phyloP scores from a whole-genome alignment of 202 grass and related monocot genomes.

The Saccharum hybrid region DNA sequence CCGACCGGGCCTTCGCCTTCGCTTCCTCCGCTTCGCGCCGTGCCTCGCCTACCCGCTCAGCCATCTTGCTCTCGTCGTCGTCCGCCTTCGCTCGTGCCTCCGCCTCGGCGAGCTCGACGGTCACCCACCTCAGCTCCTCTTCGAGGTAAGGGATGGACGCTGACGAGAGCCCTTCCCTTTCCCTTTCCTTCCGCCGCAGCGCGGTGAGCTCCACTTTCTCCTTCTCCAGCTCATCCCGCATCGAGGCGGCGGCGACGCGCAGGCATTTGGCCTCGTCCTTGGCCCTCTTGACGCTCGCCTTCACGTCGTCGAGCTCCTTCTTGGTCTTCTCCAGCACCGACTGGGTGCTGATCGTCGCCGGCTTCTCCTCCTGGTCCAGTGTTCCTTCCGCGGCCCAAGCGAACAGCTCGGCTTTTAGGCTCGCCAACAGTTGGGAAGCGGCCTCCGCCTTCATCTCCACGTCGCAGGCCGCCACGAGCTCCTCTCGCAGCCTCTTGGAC shows the following conservation, averaged over 20 bases:
- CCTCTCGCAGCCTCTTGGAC: constrained; percentile 33
- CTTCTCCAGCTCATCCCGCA: constrained; percentile 52
- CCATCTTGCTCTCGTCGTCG: constrained; percentile 25
- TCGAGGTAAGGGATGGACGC: constrained; percentile 59
- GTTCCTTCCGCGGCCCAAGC: constrained; percentile 45
- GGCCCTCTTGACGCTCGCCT: constrained; percentile 50
- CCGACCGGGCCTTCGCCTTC: constrained; percentile 48
- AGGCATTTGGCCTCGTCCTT: constrained; percentile 54
- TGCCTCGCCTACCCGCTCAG: constrained; percentile 42
- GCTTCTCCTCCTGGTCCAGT: constrained; percentile 40
- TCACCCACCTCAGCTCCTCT: constrained; percentile 59
- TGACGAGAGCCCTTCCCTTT: not conserved
- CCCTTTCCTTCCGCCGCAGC: constrained; percentile 43
- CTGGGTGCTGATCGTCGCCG: constrained; percentile 21
- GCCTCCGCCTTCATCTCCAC: constrained; percentile 51
- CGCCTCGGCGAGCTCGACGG: constrained; percentile 46
- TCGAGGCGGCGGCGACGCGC: constrained; percentile 54
- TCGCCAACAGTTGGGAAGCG: constrained; percentile 51
- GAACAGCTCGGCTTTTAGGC: constrained; percentile 56
- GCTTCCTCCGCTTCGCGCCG: constrained; percentile 60
- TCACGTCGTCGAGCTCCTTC: constrained; percentile 61
- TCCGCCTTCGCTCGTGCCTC: constrained; percentile 34
- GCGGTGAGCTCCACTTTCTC: constrained; percentile 50
- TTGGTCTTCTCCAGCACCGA: constrained; percentile 11
- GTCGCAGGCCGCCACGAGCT: constrained; percentile 45